These are phyloP conservation scores for Hansenula sp. DNA, from an alignment of 1,139 yeast genomes.

Conservation along the genomic window DNA sequence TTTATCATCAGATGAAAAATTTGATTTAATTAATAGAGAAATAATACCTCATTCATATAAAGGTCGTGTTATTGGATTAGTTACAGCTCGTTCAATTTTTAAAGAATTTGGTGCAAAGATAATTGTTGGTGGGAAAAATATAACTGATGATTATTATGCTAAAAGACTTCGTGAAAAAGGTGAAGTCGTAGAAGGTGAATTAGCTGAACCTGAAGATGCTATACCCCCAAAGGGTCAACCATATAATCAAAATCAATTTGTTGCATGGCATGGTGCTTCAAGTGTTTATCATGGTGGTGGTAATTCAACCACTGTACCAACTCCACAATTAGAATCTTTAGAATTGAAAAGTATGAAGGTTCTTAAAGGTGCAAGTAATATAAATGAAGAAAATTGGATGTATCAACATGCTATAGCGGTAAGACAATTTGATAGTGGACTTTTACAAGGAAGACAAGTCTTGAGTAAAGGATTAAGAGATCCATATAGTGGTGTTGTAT, in stretches of 20 bases:
- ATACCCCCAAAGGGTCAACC: conserved; percentile 37
- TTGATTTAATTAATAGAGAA: conserved; percentile 75
- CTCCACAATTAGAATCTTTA: conserved; percentile 26
- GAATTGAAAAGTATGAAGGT: conserved; percentile 23
- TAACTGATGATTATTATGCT: conserved; percentile 88
- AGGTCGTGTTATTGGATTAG: conserved; percentile 84
- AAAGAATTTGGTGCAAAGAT: conserved; percentile 91
- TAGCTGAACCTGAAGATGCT: conserved; percentile 69
- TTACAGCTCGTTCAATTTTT: conserved; percentile 85
- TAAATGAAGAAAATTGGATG: conserved; percentile 80
- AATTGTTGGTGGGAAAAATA: conserved; percentile 73
- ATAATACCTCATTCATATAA: conserved; percentile 87
- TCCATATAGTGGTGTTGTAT: conserved; percentile 74
- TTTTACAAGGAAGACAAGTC: conserved; percentile 52
- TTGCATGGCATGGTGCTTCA: conserved; percentile 49
- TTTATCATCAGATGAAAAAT: conserved; percentile 73
- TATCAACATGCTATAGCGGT: conserved; percentile 79
- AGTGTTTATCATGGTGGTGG: conserved; percentile 31
- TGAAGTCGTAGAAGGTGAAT: conserved; percentile 63
- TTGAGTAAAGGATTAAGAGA: conserved; percentile 63
- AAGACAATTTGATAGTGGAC: conserved; percentile 58
- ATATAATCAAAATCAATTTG: conserved; percentile 44
- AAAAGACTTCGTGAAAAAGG: conserved; percentile 67
- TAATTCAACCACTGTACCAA: conserved; percentile 25
- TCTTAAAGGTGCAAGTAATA: conserved; percentile 28